These are phyloP conservation scores for Lachancea kluyveri DNA, from an alignment of 805 yeast species.

Conservation along the genomic window DNA sequence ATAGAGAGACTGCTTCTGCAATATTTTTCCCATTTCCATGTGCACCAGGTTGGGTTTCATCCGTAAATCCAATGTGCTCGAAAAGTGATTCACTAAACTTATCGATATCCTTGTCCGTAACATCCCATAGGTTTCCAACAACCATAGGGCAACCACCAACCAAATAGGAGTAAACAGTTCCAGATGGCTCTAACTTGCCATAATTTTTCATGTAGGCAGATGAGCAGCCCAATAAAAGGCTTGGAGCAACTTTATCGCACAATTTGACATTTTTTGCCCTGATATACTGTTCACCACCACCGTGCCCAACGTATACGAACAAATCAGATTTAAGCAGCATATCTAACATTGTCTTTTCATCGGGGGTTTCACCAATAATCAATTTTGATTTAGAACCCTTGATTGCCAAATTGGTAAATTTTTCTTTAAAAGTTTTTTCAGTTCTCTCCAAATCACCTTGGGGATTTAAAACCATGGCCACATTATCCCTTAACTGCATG, in stretches of 20 bases:
- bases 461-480: conserved; percentile 74
- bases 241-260: conserved; percentile 44
- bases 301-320: conserved; percentile 86
- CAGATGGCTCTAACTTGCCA: conserved; percentile 65
- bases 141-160: conserved; percentile 78
- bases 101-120: conserved; percentile 93
- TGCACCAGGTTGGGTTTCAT: conserved; percentile 13
- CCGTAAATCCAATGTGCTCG: conserved; percentile 57
- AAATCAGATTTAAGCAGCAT: conserved; percentile 40
- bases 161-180: conserved; percentile 71
- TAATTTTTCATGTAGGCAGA: conserved; percentile 60
- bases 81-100: conserved; percentile 59
- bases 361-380: conserved; percentile 47
- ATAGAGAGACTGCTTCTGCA: conserved; percentile 49
- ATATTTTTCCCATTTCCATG: conserved; percentile 29
- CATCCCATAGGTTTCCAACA: conserved; percentile 90
- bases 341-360: conserved; percentile 43
- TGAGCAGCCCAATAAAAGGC: conserved; percentile 80
- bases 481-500: conserved; percentile 27
- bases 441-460: conserved; percentile 69
- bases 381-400: conserved; percentile 44
- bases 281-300: conserved; percentile 88
- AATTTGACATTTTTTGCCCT: conserved; percentile 47
- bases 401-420: conserved; percentile 31
- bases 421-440: conserved; percentile 45